Evolutionary conservation across 768 basidiomycete species (phyloP), one percentile per base, ranked within the genome.

Genomic region (Mycena albidolilacea): DNA sequence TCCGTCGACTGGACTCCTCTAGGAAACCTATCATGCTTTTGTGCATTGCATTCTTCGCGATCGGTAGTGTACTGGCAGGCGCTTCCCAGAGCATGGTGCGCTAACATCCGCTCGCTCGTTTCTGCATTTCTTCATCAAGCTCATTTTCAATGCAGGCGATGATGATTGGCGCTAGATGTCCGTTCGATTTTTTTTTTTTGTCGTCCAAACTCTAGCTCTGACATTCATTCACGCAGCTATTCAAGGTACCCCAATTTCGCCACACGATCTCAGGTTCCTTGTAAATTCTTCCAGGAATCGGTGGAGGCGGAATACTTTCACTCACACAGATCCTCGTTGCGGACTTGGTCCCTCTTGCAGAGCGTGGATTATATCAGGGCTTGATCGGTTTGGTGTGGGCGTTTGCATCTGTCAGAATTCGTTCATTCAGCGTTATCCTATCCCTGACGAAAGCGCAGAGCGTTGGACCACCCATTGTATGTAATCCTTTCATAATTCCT

Each of bases 51-150:
- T 72, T 83, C 11, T 86, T 86, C 64, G 82, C 82, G 0, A 50
- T 85, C n/a, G 87, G 87, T 0, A 85, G 83, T n/a, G 84, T 82
- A 11, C 39, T 89, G 1, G 81, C 80, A 2, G 88, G 87, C 1
- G 81, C 81, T 0, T 81, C 86, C 0, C 81, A 80, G n/a, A 84
- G 55, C 52, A 85, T 88, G 82, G 75, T 76, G 0, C 3, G 72
- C 55, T 8, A 5, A 30, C 30, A 30, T 30, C 30, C 30, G 30
- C 4, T 10, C 2, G 7, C 12, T 23, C 5, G 3, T 46, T 9
- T 15, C 4, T 3, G 23, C 3, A 3, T 4, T 4, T 30, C 30
- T 30, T 4, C 4, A 30, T 30, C 30, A 30, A 30, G 12, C 15
- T 15, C 23, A 30, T 7, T 15, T 46, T 11, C 52, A 15, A 46